Evolutionary conservation across 1,139 yeast species (phyloP).

Genomic region (Nakaseomyces nivariensis): DNA sequence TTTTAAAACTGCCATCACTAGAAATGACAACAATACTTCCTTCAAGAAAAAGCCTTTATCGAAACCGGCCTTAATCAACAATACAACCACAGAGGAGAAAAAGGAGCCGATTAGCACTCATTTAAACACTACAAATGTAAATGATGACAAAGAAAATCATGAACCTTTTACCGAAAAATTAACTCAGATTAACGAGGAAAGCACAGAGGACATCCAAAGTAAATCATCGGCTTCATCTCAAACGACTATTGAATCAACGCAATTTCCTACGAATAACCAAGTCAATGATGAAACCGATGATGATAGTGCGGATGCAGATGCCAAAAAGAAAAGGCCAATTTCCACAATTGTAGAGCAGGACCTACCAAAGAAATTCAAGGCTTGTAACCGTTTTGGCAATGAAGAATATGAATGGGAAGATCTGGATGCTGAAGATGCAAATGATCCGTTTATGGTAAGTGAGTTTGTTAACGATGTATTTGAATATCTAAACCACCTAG

Average conservation of each 20-base stretch:
- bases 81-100: background rate
- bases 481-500: conserved; percentile 65
- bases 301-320: conserved; percentile 10
- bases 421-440: conserved; percentile 79
- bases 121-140: background rate
- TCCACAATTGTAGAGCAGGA: conserved; percentile 29
- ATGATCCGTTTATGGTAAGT: conserved; percentile 91
- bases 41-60: conserved; percentile 11
- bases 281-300: background rate
- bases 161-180: conserved; percentile 12
- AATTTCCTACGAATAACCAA: conserved; percentile 5
- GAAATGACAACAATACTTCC: conserved; percentile 14
- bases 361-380: conserved; percentile 27
- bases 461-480: conserved; percentile 88
- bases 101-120: background rate
- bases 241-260: conserved; percentile 4
- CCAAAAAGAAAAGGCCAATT: conserved; percentile 27
- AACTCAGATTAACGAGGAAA: background rate
- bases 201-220: background rate
- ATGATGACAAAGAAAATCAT: conserved; percentile 19
- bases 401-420: conserved; percentile 69
- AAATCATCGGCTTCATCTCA: conserved; percentile 3
- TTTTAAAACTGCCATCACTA: conserved; percentile 13
- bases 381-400: conserved; percentile 19
- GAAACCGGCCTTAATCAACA: background rate